phyloP scores from a whole-genome alignment of 1,284 basidiomycete species.

The Tilletiopsis washingtonensis region DNA sequence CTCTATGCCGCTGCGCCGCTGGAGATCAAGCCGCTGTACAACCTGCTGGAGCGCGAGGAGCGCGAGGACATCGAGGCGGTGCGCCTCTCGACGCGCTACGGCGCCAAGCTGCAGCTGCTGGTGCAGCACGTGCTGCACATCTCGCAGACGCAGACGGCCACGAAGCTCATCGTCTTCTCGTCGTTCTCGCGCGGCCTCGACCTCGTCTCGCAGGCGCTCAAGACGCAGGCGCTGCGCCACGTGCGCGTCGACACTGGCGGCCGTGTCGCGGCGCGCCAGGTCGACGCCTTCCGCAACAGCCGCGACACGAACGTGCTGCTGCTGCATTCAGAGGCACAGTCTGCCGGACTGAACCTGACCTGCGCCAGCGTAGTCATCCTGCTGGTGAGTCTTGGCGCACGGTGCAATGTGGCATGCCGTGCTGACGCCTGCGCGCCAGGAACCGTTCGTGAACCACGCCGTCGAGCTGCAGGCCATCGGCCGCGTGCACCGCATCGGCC shows the following conservation, averaged over 20 bases:
- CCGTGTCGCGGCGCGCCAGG: conserved; percentile 13
- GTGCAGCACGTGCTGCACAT: conserved; percentile 22
- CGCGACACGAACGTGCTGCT: conserved; percentile 27
- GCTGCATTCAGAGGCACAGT: conserved; percentile 42
- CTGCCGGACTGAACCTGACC: conserved; percentile 36
- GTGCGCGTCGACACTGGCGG: conserved; percentile 27
- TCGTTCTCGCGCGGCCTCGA: conserved; percentile 40
- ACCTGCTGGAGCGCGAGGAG: too few species aligned
- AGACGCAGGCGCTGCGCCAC: conserved; percentile 25
- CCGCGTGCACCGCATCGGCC: conserved; percentile 40
- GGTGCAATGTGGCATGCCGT: too few species aligned
- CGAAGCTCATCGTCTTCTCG: conserved; percentile 41
- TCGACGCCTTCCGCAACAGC: conserved; percentile 23
- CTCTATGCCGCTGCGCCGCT: too few species aligned
- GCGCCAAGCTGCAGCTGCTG: conserved; percentile 41
- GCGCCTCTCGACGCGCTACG: conserved; percentile 11
- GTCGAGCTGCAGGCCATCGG: conserved; percentile 41
- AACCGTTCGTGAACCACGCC: conserved; percentile 39
- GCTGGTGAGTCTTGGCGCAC: conserved; percentile 11
- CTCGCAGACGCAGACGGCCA: conserved; percentile 9
- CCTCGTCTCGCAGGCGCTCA: conserved; percentile 33
- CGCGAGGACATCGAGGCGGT: too few species aligned
- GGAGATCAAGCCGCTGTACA: too few species aligned
- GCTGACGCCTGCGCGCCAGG: too few species aligned
- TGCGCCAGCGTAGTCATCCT: conserved; percentile 36